phyloP scores from a whole-genome alignment of 2,329 filamentous ascomycete genomes.

The Scolecobasidium constrictum region DNA sequence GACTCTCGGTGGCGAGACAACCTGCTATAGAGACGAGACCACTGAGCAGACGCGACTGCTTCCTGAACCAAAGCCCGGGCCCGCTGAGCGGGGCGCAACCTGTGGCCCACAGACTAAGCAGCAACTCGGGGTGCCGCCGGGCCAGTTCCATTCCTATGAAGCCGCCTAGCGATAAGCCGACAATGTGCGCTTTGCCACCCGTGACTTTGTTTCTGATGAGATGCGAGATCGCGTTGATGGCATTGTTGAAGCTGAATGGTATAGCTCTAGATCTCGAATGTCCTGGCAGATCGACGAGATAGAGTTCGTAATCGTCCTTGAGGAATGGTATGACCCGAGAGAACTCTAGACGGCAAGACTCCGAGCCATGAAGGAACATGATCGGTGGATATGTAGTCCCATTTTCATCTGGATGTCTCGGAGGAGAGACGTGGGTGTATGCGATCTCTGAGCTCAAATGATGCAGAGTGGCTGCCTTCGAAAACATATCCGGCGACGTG shows the following conservation, averaged over 20 bases:
- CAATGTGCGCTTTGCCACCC: constrained; percentile 13
- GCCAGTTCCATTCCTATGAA: constrained; percentile 12
- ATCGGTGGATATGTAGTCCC: constrained; percentile 12
- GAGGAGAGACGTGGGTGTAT: constrained; percentile 9
- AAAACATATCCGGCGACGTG: no score
- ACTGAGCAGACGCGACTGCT: neutral
- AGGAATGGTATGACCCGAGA: constrained; percentile 9
- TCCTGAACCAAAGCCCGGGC: neutral
- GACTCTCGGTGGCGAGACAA: neutral
- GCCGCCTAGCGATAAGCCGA: constrained; percentile 14
- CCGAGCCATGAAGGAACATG: constrained; percentile 12
- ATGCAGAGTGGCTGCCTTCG: no score
- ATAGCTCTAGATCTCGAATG: constrained; percentile 12
- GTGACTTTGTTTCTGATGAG: constrained; percentile 11
- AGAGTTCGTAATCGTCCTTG: constrained; percentile 10
- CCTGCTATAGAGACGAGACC: neutral
- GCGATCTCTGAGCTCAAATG: constrained; percentile 6
- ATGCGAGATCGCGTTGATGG: constrained; percentile 7
- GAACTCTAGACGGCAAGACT: constrained; percentile 10
- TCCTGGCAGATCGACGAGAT: constrained; percentile 13
- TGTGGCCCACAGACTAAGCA: constrained; percentile 7
- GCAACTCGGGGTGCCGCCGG: constrained; percentile 1
- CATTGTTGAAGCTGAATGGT: constrained; percentile 11
- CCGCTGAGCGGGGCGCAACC: constrained; percentile 1
- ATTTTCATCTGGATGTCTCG: constrained; percentile 6